A percentile compares a stretch with the other conserved stretches of the same genome.
Evolutionary conservation across 305 asterid species (phyloP).

Genomic region (Fraxinus xanthoxyloides): DNA sequence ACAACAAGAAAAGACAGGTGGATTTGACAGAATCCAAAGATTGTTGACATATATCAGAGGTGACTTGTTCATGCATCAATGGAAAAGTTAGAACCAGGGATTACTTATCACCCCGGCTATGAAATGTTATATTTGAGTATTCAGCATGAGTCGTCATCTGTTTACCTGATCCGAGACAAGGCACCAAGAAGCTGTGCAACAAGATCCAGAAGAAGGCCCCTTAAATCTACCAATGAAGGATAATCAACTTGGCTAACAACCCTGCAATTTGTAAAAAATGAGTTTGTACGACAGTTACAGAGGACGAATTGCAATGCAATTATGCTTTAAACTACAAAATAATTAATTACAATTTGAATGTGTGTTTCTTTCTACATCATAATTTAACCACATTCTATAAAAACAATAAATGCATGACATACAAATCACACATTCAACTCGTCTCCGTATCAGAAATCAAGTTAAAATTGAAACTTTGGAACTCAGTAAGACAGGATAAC

Average conservation of each 20-base stretch:
- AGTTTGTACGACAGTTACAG: conserved; percentile 11
- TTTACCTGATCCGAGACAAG: conserved; percentile 89
- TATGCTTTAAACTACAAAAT: conserved; percentile 9
- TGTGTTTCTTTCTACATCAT: conserved; percentile 1
- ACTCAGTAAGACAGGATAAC: background rate
- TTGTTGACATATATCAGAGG: conserved; percentile 10
- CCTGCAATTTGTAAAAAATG: conserved; percentile 47
- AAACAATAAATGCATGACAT: background rate
- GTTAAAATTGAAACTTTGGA: background rate
- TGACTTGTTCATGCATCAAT: conserved; percentile 6
- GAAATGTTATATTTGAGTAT: conserved; percentile 7
- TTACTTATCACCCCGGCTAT: background rate
- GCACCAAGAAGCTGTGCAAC: conserved; percentile 99
- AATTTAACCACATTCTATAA: background rate
- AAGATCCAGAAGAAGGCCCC: conserved; percentile 97
- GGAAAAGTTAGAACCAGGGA: background rate
- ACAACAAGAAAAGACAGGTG: background rate
- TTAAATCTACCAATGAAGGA: conserved; percentile 97
- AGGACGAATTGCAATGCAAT: conserved; percentile 9
- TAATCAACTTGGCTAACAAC: conserved; percentile 98
- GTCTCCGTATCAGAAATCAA: conserved; percentile 1
- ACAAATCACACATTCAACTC: background rate
- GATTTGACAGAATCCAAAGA: background rate
- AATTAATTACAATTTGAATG: conserved; percentile 3
- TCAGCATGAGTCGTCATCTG: conserved; percentile 13